Percentiles rank a stretch among this genome's conserved stretches.
phyloP scores from a whole-genome alignment of 176 grass and related monocot species.

The Eragrostis nindensis region DNA sequence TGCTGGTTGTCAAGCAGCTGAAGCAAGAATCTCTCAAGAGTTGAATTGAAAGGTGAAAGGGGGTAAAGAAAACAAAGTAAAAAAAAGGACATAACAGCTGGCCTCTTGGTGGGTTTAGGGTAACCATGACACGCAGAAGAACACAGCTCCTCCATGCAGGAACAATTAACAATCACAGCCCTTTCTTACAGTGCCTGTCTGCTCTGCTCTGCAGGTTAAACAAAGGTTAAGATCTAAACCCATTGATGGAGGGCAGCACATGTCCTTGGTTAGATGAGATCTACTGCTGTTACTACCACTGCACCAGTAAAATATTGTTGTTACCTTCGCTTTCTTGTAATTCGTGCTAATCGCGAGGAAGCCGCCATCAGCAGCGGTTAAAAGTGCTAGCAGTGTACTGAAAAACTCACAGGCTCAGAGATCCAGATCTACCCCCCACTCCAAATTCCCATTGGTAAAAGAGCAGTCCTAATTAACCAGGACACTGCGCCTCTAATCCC shows the following conservation, averaged over 20 bases:
- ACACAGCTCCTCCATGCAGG: slow-evolving; percentile 40
- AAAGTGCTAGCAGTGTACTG: slow-evolving; percentile 23
- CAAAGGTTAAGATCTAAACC: slow-evolving; percentile 47
- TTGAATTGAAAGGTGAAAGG: slow-evolving; percentile 48
- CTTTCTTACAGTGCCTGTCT: slow-evolving; percentile 27
- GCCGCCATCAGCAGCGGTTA: slow-evolving; percentile 47
- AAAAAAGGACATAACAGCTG: slow-evolving; percentile 40
- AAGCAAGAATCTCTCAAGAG: slow-evolving; percentile 44
- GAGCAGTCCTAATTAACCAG: slow-evolving; percentile 60
- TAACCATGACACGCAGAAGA: slow-evolving; percentile 46
- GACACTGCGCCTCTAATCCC: slow-evolving; percentile 58
- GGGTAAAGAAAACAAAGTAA: slow-evolving; percentile 45
- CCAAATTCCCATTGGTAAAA: slow-evolving; percentile 73
- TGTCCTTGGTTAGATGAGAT: slow-evolving; percentile 49
- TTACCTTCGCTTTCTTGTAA: slow-evolving; percentile 51
- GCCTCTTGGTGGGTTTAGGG: slow-evolving; percentile 22
- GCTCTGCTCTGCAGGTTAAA: slow-evolving; percentile 46
- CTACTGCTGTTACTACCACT: slow-evolving; percentile 38
- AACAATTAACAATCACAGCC: slow-evolving; percentile 27
- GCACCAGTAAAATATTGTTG: slow-evolving; percentile 35
- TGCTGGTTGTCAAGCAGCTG: slow-evolving; percentile 30
- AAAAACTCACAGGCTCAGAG: slow-evolving; percentile 49
- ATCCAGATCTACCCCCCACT: slow-evolving; percentile 63
- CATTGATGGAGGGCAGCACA: slow-evolving; percentile 49
- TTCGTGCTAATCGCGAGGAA: slow-evolving; percentile 56